phyloP scores from a whole-genome alignment of 768 basidiomycete genomes.

The Pholiota microspora region DNA sequence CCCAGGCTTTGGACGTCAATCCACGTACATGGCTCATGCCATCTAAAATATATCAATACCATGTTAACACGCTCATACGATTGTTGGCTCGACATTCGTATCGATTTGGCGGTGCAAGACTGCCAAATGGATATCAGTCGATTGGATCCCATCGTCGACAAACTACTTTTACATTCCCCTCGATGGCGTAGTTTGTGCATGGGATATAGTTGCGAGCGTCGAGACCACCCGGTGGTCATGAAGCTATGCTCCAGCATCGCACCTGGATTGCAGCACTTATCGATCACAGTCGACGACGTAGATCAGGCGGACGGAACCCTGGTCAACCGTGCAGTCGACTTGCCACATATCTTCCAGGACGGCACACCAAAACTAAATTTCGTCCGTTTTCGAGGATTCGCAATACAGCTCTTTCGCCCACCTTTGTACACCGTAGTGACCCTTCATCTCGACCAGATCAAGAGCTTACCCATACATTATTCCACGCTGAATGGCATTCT shows the following conservation, averaged over 20 bases:
- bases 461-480: slow-evolving; percentile 32
- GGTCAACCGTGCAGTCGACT: slow-evolving; percentile 16
- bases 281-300: slow-evolving; percentile 32
- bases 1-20: slow-evolving; percentile 41
- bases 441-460: slow-evolving; percentile 45
- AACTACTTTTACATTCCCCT: slow-evolving; percentile 28
- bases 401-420: slow-evolving; percentile 38
- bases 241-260: slow-evolving; percentile 27
- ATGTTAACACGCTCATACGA: slow-evolving; percentile 34
- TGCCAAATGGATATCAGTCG: slow-evolving; percentile 6
- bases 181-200: slow-evolving; percentile 38
- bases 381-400: slow-evolving; percentile 43
- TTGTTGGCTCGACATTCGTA: slow-evolving; percentile 30
- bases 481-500: slow-evolving; percentile 33
- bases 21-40: slow-evolving; percentile 20
- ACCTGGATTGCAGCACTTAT: slow-evolving; percentile 37
- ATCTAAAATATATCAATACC: slow-evolving; percentile 20
- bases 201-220: slow-evolving; percentile 24
- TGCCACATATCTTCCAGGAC: slow-evolving; percentile 26
- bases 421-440: slow-evolving; percentile 32
- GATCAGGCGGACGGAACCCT: slow-evolving; percentile 17
- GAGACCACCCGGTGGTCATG: slow-evolving; percentile 25
- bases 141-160: slow-evolving; percentile 25
- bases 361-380: slow-evolving; percentile 32
- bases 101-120: slow-evolving; percentile 21